Conservation (phyloP, 78 protist species). For the Emiliania huxleyi region DNA sequence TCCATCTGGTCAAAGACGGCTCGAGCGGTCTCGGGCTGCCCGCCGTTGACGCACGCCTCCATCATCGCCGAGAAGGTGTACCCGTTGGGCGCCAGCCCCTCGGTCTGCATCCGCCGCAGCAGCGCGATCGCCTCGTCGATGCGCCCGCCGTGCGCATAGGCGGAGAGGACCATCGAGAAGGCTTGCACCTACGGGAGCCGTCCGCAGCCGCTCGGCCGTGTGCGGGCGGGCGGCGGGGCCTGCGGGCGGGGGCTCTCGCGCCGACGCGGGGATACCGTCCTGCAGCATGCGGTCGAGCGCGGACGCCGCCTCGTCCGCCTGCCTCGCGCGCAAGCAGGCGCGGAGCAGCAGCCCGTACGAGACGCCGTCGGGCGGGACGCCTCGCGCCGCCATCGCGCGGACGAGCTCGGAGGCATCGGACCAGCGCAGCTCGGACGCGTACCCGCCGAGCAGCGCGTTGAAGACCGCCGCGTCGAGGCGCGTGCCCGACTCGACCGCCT, state of each 20-base stretch:
- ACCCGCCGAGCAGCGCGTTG: neutral
- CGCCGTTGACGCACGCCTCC: neutral
- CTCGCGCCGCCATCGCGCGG: neutral
- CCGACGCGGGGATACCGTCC: neutral
- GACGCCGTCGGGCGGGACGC: neutral
- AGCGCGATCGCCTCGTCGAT: neutral
- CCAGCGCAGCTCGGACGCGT: neutral
- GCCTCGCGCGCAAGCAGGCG: neutral
- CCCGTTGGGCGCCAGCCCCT: neutral
- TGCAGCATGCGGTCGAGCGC: neutral
- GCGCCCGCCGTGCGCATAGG: neutral
- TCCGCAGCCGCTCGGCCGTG: no score
- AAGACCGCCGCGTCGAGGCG: neutral
- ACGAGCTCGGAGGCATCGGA: neutral
- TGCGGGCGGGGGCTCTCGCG: no score
- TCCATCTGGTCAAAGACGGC: neutral
- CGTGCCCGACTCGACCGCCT: neutral
- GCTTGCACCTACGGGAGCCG: no score
- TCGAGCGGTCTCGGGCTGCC: neutral
- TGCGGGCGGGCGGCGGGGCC: no score
- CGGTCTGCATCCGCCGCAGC: neutral
- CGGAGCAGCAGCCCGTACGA: neutral
- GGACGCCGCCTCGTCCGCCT: neutral
- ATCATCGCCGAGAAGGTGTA: neutral
- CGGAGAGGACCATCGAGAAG: neutral